Base-by-base conservation (phyloP, 345 rosid genomes). In the Crucihimalaya himalaica region DNA sequence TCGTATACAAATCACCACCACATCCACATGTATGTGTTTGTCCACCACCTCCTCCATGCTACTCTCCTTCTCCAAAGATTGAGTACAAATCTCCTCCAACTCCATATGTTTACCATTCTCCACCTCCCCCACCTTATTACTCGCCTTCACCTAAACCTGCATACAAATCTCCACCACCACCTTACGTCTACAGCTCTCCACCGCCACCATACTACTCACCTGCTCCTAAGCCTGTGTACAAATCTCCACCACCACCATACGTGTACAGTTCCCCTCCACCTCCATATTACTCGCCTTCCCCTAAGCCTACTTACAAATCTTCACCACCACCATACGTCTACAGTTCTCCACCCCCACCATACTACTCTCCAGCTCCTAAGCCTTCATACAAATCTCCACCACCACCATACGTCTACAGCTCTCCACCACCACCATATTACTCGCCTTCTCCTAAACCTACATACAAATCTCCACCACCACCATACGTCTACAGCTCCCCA, bases 21-120 rank as follows among this genome's bases (percentile, higher is more conserved):
- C 12, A 27, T 19, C 58, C 58, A 53, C 34, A 53, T 8, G 58
- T 53, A 0, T 53, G 34, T 27, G 34, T 27, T 27, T 53, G 34
- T 15, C 58, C 58, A 27, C 58, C 58, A 27, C 35, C 58, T 27
- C 58, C 58, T 27, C 58, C 58, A 27, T 53, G 34, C 1, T 53
- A 53, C 35, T 53, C 18, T 53, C 58, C 34, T 25, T 53, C 58
- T 14, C 58, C 58, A 13, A 53, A 53, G 19, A 6, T 15, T 53
- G 58, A 2, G 18, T 53, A 27, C 19, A 53, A 53, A 3, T 27
- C 58, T 53, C 58, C 58, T 1, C 58, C 58, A 25, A 6, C 58
- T 21, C 34, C 57, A 5, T 51, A 51, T 0, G 31, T 23, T 5
- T 51, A 51, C 31, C n/a, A 13, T 51, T 51, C 56, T 23, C 56